A percentile compares a stretch with the other conserved stretches of the same genome.
Conservation (phyloP, 1,284 basidiomycete species). For the Trametes hirsuta region DNA sequence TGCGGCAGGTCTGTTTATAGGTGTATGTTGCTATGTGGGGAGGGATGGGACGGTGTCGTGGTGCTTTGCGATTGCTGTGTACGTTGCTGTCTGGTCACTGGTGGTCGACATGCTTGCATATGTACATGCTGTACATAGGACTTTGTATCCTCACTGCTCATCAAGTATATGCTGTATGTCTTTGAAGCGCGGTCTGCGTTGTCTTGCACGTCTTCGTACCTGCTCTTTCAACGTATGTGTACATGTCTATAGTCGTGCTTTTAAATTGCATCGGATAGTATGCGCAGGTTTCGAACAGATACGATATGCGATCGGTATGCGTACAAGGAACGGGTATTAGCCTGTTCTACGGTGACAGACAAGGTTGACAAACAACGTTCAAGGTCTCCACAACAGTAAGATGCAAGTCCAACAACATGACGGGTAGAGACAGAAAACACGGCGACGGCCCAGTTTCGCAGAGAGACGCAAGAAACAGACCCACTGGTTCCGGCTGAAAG, state of each 20-base stretch:
- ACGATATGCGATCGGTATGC: too few species aligned
- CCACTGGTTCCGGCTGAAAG: not conserved
- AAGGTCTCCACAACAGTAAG: too few species aligned
- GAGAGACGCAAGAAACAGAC: not conserved
- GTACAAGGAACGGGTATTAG: too few species aligned
- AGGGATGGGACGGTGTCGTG: not conserved
- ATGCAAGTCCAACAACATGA: too few species aligned
- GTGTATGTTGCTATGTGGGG: not conserved
- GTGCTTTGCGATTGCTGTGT: conserved; percentile 3
- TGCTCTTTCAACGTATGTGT: not conserved
- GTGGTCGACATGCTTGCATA: not conserved
- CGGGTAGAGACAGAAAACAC: too few species aligned
- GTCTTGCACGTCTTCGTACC: not conserved
- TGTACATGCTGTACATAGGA: conserved; percentile 14
- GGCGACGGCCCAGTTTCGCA: not conserved
- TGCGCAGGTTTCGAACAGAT: too few species aligned
- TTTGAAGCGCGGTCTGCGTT: not conserved
- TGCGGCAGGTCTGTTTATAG: not conserved
- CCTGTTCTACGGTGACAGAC: too few species aligned
- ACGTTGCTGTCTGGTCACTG: conserved; percentile 8
- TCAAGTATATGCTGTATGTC: not conserved
- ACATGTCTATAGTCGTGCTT: not conserved
- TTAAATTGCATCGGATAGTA: not conserved
- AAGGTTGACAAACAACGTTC: too few species aligned
- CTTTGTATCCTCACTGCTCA: not conserved